Evolutionary conservation across 139 green algal genomes (phyloP), one percentile per base, ranked within the genome.

Genomic region (Volvox reticuliferus): DNA sequence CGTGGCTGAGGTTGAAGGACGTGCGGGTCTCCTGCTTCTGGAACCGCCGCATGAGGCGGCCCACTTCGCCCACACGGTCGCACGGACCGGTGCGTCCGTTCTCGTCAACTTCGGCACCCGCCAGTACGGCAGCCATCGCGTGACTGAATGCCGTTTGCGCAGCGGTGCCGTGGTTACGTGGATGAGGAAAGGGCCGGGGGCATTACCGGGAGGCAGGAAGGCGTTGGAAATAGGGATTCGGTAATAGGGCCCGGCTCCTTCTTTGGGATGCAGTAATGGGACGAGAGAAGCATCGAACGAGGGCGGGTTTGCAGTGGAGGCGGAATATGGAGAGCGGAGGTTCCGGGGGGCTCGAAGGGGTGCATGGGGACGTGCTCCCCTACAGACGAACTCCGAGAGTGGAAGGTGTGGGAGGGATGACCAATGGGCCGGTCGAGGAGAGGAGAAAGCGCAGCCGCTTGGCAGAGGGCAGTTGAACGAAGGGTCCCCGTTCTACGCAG

Each of bases 1-100:
- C 82, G 44, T 90, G 86, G 22, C 26, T 86, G 79, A 93, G 91
- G 77, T 91, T 88, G 65, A 93, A 91, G n/a, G 63, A n/a, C 50
- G 30, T 36, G 17, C 30, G 79, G 30, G 50, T 24, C 30, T 75
- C 78, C 80, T 90, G 83, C 63, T 76, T 73, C 36, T 86, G 91
- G 91, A 86, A 93, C 6, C 91, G 68, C 12, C 91, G 67, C 79
- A 91, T 77, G 76, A 93, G 77, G 24, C 91, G 85, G n/a, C 91
- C 91, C 76, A 93, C 78, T 79, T 93, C 91, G 32, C 91, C 91
- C 71, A 90, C 85, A 14, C 79, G 86, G 69, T 93, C 91, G 35
- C 69, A 80, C 26, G 91, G 85, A 21, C 91, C 85, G n/a, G 1
- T 87, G 71, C 79, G 86, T 0, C 44, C 24, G n/a, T 77, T 36